These are phyloP conservation scores for Trichoderma reesei DNA, from an alignment of 495 filamentous ascomycete species.

Conservation along the genomic window DNA sequence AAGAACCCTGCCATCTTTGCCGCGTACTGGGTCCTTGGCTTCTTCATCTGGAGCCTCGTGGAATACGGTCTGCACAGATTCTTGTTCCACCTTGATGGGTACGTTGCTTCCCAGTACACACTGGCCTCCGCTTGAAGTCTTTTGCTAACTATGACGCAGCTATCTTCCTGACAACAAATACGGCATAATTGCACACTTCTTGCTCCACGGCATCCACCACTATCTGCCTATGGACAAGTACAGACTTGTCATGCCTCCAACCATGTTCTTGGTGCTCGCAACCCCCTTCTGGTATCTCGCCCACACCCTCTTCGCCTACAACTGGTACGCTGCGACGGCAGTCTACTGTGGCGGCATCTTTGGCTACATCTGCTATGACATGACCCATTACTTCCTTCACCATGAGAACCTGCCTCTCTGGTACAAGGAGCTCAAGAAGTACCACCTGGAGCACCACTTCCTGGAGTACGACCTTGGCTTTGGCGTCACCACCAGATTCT, in stretches of 20 bases:
- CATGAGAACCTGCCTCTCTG: conserved; percentile 84
- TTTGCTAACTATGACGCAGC: conserved; percentile 31
- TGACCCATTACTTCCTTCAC: conserved; percentile 99
- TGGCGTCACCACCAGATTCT: conserved; percentile 95
- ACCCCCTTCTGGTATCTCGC: conserved; percentile 90
- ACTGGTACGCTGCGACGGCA: conserved; percentile 70
- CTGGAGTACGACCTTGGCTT: conserved; percentile 97
- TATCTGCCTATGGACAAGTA: conserved; percentile 98
- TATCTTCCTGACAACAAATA: conserved; percentile 87
- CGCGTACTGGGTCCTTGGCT: conserved; percentile 52
- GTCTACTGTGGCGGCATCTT: conserved; percentile 87
- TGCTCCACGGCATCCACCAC: conserved; percentile 95
- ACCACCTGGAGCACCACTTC: conserved; percentile 94
- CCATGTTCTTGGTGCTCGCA: conserved; percentile 76
- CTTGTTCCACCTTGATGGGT: conserved; percentile 90
- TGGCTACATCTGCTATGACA: conserved; percentile 90
- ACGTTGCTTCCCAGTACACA: conserved; percentile 26
- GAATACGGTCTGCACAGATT: conserved; percentile 88
- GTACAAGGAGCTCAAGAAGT: conserved; percentile 88
- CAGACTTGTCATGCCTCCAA: conserved; percentile 93
- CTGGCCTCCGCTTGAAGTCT: conserved; percentile 11
- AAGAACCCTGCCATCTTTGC: conserved; percentile 29
- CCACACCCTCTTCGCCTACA: conserved; percentile 69
- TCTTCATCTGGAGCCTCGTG: conserved; percentile 77
- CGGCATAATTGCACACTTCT: conserved; percentile 80